These are phyloP conservation scores for Scleroderma bovista DNA, from an alignment of 768 basidiomycete genomes.

Conservation along the genomic window DNA sequence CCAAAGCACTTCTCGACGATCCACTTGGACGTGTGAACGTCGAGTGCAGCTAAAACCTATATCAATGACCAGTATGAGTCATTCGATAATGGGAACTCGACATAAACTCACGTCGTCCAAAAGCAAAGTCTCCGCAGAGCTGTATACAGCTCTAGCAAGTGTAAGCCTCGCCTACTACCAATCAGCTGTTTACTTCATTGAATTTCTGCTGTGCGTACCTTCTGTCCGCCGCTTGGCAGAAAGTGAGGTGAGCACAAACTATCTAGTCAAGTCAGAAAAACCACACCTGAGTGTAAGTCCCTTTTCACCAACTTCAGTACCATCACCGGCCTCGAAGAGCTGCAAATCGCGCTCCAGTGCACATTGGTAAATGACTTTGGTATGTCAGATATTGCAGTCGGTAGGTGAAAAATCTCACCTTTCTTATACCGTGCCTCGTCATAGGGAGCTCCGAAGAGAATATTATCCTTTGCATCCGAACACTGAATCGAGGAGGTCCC, in stretches of 20 bases:
- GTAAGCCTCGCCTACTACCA: slow-evolving; percentile 40
- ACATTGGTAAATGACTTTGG: slow-evolving; percentile 32
- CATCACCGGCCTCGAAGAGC: slow-evolving; percentile 54
- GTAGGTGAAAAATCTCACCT: slow-evolving; percentile 15
- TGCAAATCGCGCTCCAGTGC: slow-evolving; percentile 40
- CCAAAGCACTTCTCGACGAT: slow-evolving; percentile 44
- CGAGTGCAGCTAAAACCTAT: slow-evolving; percentile 48
- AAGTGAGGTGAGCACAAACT: background rate
- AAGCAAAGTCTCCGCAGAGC: slow-evolving; percentile 54
- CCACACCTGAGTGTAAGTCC: slow-evolving; percentile 48
- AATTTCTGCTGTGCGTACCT: slow-evolving; percentile 29
- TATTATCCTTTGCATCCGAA: slow-evolving; percentile 34
- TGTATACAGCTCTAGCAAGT: slow-evolving; percentile 56
- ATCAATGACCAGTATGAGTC: background rate
- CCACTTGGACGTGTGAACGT: slow-evolving; percentile 48
- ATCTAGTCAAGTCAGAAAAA: background rate
- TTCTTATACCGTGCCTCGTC: slow-evolving; percentile 38
- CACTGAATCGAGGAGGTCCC: too few species aligned
- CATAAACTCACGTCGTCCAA: slow-evolving; percentile 55
- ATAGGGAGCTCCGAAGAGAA: slow-evolving; percentile 37
- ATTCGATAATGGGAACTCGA: background rate
- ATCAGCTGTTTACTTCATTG: background rate
- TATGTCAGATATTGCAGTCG: background rate
- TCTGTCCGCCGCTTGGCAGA: slow-evolving; percentile 44
- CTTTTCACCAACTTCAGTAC: slow-evolving; percentile 69